A percentile compares a stretch with the other conserved stretches of the same genome.
Evolutionary conservation across 2,329 filamentous ascomycete genomes (phyloP).

Genomic region (Diaporthe humulicola): DNA sequence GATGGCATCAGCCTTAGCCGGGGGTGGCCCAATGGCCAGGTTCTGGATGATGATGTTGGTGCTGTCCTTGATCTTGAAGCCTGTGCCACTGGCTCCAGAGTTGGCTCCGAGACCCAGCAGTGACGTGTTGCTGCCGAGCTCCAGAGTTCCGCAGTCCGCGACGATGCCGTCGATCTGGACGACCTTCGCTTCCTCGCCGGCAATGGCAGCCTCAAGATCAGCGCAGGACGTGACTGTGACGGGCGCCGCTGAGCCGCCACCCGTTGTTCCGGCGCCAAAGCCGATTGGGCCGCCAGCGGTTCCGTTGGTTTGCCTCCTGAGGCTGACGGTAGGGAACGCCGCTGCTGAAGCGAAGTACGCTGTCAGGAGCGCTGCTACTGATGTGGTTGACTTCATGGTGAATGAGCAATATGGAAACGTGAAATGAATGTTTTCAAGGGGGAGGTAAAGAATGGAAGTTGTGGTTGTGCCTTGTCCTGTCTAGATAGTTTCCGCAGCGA

Average conservation of each 20-base stretch:
- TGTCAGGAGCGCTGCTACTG: constrained; percentile 12
- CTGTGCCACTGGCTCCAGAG: constrained; percentile 11
- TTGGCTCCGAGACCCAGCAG: background rate
- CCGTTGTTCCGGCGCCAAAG: constrained; percentile 2
- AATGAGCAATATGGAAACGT: background rate
- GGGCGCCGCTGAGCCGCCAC: background rate
- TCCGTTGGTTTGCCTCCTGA: background rate
- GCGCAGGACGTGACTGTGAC: constrained; percentile 14
- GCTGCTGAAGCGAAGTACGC: constrained; percentile 1
- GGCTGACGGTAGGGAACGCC: background rate
- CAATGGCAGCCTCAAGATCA: constrained; percentile 10
- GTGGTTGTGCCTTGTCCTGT: too few species aligned
- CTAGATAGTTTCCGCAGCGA: background rate
- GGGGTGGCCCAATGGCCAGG: constrained; percentile 53
- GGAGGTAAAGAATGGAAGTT: background rate
- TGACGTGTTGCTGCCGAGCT: constrained; percentile 18
- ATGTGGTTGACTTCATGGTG: constrained; percentile 20
- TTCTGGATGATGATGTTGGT: constrained; percentile 63
- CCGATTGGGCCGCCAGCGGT: constrained; percentile 17
- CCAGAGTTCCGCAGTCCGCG: background rate
- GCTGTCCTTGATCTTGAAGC: constrained; percentile 11
- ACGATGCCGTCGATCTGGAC: constrained; percentile 10
- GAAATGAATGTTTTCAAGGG: background rate
- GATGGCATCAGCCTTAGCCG: constrained; percentile 57
- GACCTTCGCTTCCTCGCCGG: constrained; percentile 2